Conservation (phyloP, 192 early-diverging fungal species). For the Nowakowskiella sp. region DNA sequence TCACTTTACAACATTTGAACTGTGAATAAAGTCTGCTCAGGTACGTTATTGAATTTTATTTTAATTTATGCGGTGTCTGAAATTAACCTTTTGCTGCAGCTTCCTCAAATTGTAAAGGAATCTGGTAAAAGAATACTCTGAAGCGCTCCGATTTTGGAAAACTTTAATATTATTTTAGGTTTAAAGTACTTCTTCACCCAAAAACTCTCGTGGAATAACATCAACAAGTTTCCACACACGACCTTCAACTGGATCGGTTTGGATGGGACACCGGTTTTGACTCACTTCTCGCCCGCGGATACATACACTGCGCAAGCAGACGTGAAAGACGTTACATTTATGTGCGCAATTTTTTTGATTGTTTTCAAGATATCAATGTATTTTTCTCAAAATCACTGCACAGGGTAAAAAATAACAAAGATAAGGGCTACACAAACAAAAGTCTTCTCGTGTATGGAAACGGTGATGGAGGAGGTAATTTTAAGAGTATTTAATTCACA, state of each 20-base stretch:
- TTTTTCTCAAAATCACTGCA: neutral
- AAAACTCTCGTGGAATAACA: conserved; percentile 98
- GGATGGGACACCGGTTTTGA: conserved; percentile 74
- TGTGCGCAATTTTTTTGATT: conserved; percentile 9
- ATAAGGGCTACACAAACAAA: conserved; percentile 75
- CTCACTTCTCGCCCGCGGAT: conserved; percentile 86
- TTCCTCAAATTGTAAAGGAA: conserved; percentile 84
- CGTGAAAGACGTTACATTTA: conserved; percentile 46
- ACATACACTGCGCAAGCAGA: conserved; percentile 66
- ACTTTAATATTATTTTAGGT: conserved; percentile 1
- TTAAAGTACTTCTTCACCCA: conserved; percentile 97
- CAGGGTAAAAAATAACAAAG: conserved; percentile 79
- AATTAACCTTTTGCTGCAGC: conserved; percentile 13
- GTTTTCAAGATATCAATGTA: neutral
- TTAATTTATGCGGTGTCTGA: neutral
- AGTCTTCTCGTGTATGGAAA: conserved; percentile 88
- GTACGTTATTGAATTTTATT: conserved; percentile 1
- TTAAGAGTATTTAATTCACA: neutral
- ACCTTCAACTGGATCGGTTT: conserved; percentile 92
- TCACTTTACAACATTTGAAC: conserved; percentile 7
- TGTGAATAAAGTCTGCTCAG: neutral
- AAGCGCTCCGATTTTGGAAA: neutral
- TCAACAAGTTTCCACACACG: conserved; percentile 97
- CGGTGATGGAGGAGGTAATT: conserved; percentile 84
- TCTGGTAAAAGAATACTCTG: conserved; percentile 34